Evolutionary conservation across 495 filamentous ascomycete species (phyloP), one percentile per base, ranked within the genome.

Genomic region (Neurospora hispaniola): DNA sequence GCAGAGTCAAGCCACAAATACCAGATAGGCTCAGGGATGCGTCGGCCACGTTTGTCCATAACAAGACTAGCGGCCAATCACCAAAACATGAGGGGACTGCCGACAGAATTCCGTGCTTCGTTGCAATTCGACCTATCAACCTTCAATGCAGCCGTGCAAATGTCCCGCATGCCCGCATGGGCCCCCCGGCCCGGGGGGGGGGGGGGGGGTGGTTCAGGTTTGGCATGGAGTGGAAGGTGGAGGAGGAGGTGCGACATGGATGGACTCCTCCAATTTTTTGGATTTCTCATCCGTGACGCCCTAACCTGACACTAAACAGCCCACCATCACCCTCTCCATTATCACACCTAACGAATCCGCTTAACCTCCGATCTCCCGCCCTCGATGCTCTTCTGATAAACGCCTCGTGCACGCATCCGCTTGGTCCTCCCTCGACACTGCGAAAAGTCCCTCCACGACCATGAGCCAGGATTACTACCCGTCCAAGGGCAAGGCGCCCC

Each of bases 391-490:
- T 66, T 66, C 27, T 66, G 54, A 66, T 31, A 31, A 66, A 66
- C 23, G 12, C 27, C 54, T 66, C 14, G 27, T 35, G 2, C 54
- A 66, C 54, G 27, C 54, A 66, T 66, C 54, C 54, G 27, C 54
- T 66, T 27, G 54, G 54, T 38, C 54, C 27, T 66, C 27, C 3
- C 54, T 44, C 71, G 38, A 42, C 41, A 71, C 59, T 27, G 69
- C 23, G 69, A 46, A 41, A 54, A 54, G 62, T 72, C 69, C 69
- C 75, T 73, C 73, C 48, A 69, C 79, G 77, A 84, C 77, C 75
- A 96, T 96, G 92, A 93, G 89, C 85, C 89, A 93, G 83, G 87
- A 93, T 73, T 89, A 91, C 78, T 86, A 86, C 76, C 82, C 84
- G 74, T 80, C 77, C 43, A 82, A 82, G 78, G 80, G 81, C 74